Base-by-base conservation (phyloP, 805 yeast species). In the Cyberlindnera veronae region DNA sequence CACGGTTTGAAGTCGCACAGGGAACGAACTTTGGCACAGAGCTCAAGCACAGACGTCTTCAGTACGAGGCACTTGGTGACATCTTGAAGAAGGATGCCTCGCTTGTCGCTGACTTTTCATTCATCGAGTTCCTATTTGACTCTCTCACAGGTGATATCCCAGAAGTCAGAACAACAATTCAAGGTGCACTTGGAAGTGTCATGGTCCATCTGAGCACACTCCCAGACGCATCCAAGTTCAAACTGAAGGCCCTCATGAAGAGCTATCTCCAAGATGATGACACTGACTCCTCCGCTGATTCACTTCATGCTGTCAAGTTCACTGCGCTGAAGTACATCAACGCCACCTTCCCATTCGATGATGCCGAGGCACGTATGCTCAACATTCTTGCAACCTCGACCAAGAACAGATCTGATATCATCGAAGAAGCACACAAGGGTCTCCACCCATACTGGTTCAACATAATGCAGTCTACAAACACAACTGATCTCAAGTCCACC, bases 381-480 rank as follows among this genome's bases (percentile, higher is more conserved):
- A 81, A 88, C 54, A 60, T 89, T 15, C 58, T 81, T 33, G 96
- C 89, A 12, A 60, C 85, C 5, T 63, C 75, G 16, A 54, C 70
- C 11, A 60, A 57, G 2, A 84, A 84, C 49, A 70, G 81, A 41
- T 69, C 85, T 2, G 95, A 87, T 50, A 78, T 86, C 0, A 66
- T 81, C 3, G 95, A 88, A 53, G 96, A 88, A 57, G 83, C 96
- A 0, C 60, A 58, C 5, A 78, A 77, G 46, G 97, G 97, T 0
- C 63, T 91, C 21, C 80, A 88, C 58, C 96, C 96, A 0, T 76
- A 84, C 58, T 83, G 90, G 87, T 84, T 79, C 56, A 73, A 72
- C 33, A 62, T 81, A 4, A 61, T 68, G 24, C 72, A 65, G 37
- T 67, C 82, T 0, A 62, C 77, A 3, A 69, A 68, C 32, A 64